Percentiles rank a stretch among this genome's conserved stretches.
These are phyloP conservation scores for Heterobasidion annosum DNA, from an alignment of 1,284 basidiomycete species.

Conservation along the genomic window DNA sequence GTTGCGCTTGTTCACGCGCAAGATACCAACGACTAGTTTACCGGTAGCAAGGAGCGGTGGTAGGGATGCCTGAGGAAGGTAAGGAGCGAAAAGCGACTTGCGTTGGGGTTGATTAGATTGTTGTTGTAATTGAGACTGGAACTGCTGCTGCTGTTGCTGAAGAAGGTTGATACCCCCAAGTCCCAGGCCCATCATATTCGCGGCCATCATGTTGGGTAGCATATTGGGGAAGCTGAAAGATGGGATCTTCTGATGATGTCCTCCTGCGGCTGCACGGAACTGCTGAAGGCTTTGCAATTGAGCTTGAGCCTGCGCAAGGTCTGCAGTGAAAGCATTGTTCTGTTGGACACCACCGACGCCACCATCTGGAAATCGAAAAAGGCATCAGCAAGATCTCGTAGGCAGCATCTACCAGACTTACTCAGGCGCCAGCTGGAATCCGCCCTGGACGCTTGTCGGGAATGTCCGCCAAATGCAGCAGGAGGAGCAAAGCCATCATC, in stretches of 20 bases:
- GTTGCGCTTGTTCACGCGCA: slow-evolving; percentile 98
- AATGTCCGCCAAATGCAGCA: slow-evolving; percentile 53
- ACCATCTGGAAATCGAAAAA: slow-evolving; percentile 39
- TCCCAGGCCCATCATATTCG: slow-evolving; percentile 87
- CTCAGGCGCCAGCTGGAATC: slow-evolving; percentile 88
- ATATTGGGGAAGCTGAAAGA: slow-evolving; percentile 98
- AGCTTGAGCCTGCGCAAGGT: slow-evolving; percentile 91
- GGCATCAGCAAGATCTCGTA: slow-evolving; percentile 9
- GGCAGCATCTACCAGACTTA: slow-evolving; percentile 28
- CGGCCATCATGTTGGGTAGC: slow-evolving; percentile 92
- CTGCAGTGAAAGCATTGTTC: slow-evolving; percentile 59
- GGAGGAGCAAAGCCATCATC: slow-evolving; percentile 67
- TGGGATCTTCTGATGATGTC: slow-evolving; percentile 93
- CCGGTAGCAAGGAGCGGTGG: slow-evolving; percentile 97
- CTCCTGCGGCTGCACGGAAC: slow-evolving; percentile 92
- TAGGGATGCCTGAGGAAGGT: slow-evolving; percentile 94
- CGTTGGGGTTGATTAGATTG: slow-evolving; percentile 87
- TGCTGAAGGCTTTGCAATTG: slow-evolving; percentile 95
- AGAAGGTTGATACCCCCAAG: slow-evolving; percentile 72
- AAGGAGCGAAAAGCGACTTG: slow-evolving; percentile 98
- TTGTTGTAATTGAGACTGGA: slow-evolving; percentile 86
- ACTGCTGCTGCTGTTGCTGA: slow-evolving; percentile 84
- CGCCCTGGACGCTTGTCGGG: slow-evolving; percentile 66
- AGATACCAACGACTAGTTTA: slow-evolving; percentile 94
- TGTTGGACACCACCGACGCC: slow-evolving; percentile 64